Evolutionary conservation across 1,284 basidiomycete genomes (phyloP).

Genomic region (Schizophyllum amplum): DNA sequence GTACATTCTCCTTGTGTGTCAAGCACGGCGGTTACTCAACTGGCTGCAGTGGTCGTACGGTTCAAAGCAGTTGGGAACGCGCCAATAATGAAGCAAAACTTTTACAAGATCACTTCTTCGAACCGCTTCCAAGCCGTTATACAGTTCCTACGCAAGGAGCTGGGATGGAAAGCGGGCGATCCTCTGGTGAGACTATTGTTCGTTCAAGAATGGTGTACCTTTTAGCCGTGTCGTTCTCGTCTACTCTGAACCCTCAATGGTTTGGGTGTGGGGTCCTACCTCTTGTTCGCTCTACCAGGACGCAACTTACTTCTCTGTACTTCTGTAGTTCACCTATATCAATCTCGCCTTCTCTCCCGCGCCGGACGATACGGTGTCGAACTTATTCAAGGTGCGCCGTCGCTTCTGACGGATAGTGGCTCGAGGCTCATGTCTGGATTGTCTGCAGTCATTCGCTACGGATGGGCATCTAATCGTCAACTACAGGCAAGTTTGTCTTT

Average conservation of each 20-base stretch:
- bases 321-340: slow-evolving; percentile 88
- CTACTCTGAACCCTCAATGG: too few species aligned
- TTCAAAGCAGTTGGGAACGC: slow-evolving; percentile 99
- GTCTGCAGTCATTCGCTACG: slow-evolving; percentile 75
- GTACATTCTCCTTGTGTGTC: slow-evolving; percentile 29
- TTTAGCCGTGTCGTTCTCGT: slow-evolving; percentile 2
- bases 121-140: slow-evolving; percentile 96
- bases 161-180: slow-evolving; percentile 84
- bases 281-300: not conserved
- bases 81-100: slow-evolving; percentile 97
- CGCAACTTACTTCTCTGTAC: not conserved
- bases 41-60: slow-evolving; percentile 76
- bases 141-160: slow-evolving; percentile 85
- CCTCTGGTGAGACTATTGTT: slow-evolving; percentile 64
- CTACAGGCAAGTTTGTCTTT: slow-evolving; percentile 63
- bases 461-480: slow-evolving; percentile 94
- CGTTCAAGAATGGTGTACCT: too few species aligned
- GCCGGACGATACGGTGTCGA: slow-evolving; percentile 88
- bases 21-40: not conserved
- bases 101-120: slow-evolving; percentile 94
- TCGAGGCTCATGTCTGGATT: slow-evolving; percentile 3
- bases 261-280: too few species aligned
- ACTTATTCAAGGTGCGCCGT: slow-evolving; percentile 67
- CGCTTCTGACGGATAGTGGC: not conserved
- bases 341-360: slow-evolving; percentile 95